Percentiles rank a stretch among this genome's conserved stretches.
Conservation (phyloP, 1,284 basidiomycete genomes). For the Ganoderma multipileum region DNA sequence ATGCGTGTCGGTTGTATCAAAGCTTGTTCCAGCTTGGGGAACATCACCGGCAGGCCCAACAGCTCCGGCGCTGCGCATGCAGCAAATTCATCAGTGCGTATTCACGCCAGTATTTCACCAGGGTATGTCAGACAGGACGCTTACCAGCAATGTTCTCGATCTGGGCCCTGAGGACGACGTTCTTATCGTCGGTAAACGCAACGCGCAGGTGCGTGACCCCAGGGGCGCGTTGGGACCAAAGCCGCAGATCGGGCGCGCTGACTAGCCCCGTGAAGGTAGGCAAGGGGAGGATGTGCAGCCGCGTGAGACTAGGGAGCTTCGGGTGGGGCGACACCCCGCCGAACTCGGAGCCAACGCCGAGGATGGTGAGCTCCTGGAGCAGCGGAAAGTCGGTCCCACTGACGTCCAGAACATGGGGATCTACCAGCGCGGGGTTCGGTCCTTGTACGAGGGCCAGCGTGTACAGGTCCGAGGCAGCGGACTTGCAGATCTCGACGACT, state of each 20-base stretch:
- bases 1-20: neutral
- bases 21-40: neutral
- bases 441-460: neutral
- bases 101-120: neutral
- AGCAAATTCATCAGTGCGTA: neutral
- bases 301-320: slow-evolving; percentile 1
- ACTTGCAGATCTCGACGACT: neutral
- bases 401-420: neutral
- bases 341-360: slow-evolving; percentile 6
- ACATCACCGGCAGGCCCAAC: slow-evolving; percentile 5
- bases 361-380: slow-evolving; percentile 15
- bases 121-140: neutral
- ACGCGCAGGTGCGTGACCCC: slow-evolving; percentile 4
- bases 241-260: slow-evolving; percentile 1
- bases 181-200: neutral
- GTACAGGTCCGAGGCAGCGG: neutral
- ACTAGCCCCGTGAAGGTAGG: neutral
- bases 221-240: slow-evolving; percentile 8
- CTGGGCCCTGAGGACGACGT: neutral
- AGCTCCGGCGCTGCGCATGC: neutral
- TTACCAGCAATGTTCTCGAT: slow-evolving; percentile 1
- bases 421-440: neutral
- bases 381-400: slow-evolving; percentile 9
- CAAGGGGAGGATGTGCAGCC: slow-evolving; percentile 3
- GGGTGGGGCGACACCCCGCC: neutral